Base-by-base conservation (phyloP, 306 rosid genomes). In the Castanea crenata region DNA sequence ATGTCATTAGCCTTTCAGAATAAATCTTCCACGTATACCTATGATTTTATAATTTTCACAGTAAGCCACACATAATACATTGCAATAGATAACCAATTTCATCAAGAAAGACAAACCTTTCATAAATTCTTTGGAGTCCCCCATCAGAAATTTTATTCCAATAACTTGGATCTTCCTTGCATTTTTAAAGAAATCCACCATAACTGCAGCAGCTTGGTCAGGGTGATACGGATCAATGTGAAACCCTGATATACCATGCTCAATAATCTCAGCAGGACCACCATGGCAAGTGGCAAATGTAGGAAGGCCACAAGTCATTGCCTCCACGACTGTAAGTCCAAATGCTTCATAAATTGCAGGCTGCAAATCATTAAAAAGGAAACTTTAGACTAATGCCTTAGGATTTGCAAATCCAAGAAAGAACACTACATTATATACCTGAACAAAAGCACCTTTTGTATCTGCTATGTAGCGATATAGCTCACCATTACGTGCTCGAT, bases 301-400 rank as follows among this genome's bases (percentile, higher is more conserved):
- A 1, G 99, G 99, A 56, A 93, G 98, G 46, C 94, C 98, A 87
- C 93, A 85, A 34, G 92, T 93, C 99, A 95, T 91, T 69, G 97
- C 93, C 91, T 91, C 99, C 80, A 95, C 96, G 71, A 95, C 99
- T 41, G 99, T 95, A 49, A 95, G 97, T 55, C 99, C 99, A 82
- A 95, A 95, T 18, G 98, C 99, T 88, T 95, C 99, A 81, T 95
- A 93, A 74, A 95, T 84, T 54, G 97, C 99, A 81, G 99, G 99
- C 98, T 93, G 94, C 83, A 80, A 78, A 63, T 52, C 55, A 83
- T 19, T 44, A 18, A 8, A 7, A 74, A 23, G 58, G 44, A 34
- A 20, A 65, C 71, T 61, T 67, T 76, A 68, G 31, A 61, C 52
- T 18, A 31, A 79, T 6, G 69, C 68, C 44, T 6, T 20, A 23